A percentile compares a stretch with the other conserved stretches of the same genome.
Conservation (phyloP, 768 basidiomycete species). For the Flagelloscypha sp. region DNA sequence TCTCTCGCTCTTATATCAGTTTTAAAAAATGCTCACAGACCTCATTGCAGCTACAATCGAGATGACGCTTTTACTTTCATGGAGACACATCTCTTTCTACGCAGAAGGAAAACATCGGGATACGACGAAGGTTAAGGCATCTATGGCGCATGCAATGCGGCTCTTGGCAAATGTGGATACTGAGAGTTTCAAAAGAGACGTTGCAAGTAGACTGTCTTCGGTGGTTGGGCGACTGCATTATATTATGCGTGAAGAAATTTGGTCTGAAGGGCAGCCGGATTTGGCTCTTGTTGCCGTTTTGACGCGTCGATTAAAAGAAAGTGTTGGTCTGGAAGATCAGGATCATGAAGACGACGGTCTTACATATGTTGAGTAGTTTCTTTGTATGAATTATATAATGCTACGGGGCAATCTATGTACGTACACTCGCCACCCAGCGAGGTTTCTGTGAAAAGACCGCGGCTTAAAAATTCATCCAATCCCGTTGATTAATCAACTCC, state of each 20-base stretch:
- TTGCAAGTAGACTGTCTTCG: slow-evolving; percentile 45
- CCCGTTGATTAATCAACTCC: slow-evolving; percentile 49
- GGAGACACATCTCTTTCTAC: slow-evolving; percentile 74
- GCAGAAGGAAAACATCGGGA: slow-evolving; percentile 28
- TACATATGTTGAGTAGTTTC: slow-evolving; percentile 4
- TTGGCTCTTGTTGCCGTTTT: too few relatives aligned
- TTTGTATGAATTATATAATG: slow-evolving; percentile 5
- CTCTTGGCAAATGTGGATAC: slow-evolving; percentile 49
- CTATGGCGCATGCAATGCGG: slow-evolving; percentile 41
- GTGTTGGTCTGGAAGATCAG: slow-evolving; percentile 7
- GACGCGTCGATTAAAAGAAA: too few relatives aligned
- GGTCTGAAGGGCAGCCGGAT: too few relatives aligned
- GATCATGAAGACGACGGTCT: slow-evolving; percentile 6
- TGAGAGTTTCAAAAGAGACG: slow-evolving; percentile 50
- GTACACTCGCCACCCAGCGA: slow-evolving; percentile 3
- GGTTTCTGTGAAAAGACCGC: neutral
- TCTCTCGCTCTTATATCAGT: neutral
- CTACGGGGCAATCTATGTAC: slow-evolving; percentile 5
- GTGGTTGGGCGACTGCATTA: slow-evolving; percentile 48
- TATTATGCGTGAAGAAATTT: too few relatives aligned
- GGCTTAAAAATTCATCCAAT: slow-evolving; percentile 38
- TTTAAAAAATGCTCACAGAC: neutral
- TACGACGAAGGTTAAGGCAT: slow-evolving; percentile 33
- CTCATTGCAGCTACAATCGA: slow-evolving; percentile 52
- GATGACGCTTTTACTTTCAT: slow-evolving; percentile 71